phyloP scores from a whole-genome alignment of 2,329 filamentous ascomycete genomes.

The Cladosporium sp. region DNA sequence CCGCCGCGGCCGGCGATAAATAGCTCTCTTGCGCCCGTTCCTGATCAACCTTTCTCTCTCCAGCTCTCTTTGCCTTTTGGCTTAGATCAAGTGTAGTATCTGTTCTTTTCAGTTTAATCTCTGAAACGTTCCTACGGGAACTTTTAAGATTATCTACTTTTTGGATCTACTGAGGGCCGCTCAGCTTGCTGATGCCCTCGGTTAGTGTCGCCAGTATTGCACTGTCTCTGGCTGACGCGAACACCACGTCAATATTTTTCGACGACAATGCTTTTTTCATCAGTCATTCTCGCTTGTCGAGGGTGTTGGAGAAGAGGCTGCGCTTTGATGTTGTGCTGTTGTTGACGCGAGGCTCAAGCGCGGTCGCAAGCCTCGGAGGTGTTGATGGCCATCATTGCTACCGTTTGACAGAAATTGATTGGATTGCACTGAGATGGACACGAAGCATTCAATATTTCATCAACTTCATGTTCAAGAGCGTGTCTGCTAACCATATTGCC shows the following conservation, averaged over 20 bases:
- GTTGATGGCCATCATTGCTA: too few species aligned
- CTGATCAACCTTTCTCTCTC: too few species aligned
- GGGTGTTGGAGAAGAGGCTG: slow-evolving; percentile 9
- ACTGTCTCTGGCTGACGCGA: slow-evolving; percentile 12
- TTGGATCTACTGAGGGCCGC: slow-evolving; percentile 9
- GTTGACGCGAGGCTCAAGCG: too few species aligned
- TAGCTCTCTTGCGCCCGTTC: too few species aligned
- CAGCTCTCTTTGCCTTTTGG: slow-evolving; percentile 7
- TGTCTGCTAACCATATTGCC: too few species aligned
- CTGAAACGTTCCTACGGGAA: slow-evolving; percentile 11
- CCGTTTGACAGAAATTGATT: too few species aligned
- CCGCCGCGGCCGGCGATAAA: not conserved
- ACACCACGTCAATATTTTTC: too few species aligned
- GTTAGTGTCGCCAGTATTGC: slow-evolving; percentile 14
- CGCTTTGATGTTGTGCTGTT: not conserved
- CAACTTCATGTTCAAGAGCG: too few species aligned
- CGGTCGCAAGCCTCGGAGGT: too few species aligned
- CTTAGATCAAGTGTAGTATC: slow-evolving; percentile 14
- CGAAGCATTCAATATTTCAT: too few species aligned
- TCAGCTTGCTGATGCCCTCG: slow-evolving; percentile 13
- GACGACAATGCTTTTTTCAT: slow-evolving; percentile 13
- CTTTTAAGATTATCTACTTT: slow-evolving; percentile 9
- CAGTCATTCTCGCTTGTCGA: slow-evolving; percentile 1
- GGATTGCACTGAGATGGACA: too few species aligned
- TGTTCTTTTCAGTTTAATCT: slow-evolving; percentile 14